phyloP scores from a whole-genome alignment of 768 basidiomycete genomes.

The Russula sp. region DNA sequence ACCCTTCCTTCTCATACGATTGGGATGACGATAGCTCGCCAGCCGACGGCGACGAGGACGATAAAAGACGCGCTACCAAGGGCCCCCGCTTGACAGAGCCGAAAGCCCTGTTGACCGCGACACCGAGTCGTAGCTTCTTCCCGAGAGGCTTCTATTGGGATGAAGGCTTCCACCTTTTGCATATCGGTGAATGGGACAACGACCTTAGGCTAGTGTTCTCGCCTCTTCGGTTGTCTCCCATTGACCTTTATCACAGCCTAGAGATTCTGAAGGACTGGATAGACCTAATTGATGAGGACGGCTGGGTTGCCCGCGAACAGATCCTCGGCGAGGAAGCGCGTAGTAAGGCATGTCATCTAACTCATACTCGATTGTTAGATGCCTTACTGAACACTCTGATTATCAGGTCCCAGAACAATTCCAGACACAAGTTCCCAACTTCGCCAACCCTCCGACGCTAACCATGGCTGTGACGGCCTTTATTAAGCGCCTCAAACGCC shows the following conservation, averaged over 20 bases:
- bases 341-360: slow-evolving; percentile 55
- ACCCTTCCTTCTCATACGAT: slow-evolving; percentile 78
- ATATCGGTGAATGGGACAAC: slow-evolving; percentile 91
- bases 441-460: slow-evolving; percentile 93
- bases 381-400: slow-evolving; percentile 1
- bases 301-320: slow-evolving; percentile 95
- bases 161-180: slow-evolving; percentile 91
- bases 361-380: background rate
- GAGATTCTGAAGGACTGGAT: slow-evolving; percentile 91
- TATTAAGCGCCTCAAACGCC: slow-evolving; percentile 60
- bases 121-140: slow-evolving; percentile 95
- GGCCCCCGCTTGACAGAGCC: slow-evolving; percentile 71
- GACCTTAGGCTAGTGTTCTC: slow-evolving; percentile 53
- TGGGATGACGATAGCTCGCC: slow-evolving; percentile 67
- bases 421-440: slow-evolving; percentile 86
- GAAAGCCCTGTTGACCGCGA: slow-evolving; percentile 76
- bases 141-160: slow-evolving; percentile 99
- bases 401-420: slow-evolving; percentile 79
- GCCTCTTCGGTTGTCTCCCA: background rate
- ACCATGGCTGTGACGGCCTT: slow-evolving; percentile 90
- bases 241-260: slow-evolving; percentile 39
- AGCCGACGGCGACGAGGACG: slow-evolving; percentile 37
- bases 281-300: slow-evolving; percentile 82
- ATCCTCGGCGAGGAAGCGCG: slow-evolving; percentile 95
- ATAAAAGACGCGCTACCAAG: slow-evolving; percentile 33